Percentiles rank a stretch among this genome's conserved stretches.
These are phyloP conservation scores for Brachypodium distachyon DNA, from an alignment of 202 grass and related monocot genomes.

Conservation along the genomic window DNA sequence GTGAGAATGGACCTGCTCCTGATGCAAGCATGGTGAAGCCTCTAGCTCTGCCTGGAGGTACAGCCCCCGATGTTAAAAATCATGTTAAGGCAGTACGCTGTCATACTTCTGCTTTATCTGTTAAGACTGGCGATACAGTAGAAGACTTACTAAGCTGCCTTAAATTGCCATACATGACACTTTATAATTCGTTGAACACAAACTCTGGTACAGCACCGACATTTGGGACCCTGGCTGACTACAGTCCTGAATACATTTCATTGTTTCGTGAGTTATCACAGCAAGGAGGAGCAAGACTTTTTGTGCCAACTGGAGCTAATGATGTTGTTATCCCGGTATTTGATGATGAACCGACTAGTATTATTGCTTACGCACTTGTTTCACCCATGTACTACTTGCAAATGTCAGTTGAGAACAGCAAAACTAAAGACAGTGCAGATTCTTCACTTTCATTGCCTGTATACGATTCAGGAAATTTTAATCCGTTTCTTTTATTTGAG, in stretches of 20 bases:
- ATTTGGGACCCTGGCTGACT: constrained; percentile 58
- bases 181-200: constrained; percentile 64
- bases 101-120: constrained; percentile 31
- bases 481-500: constrained; percentile 60
- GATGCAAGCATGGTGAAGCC: constrained; percentile 41
- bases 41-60: constrained; percentile 23
- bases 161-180: constrained; percentile 60
- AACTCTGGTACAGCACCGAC: constrained; percentile 39
- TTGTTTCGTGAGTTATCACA: constrained; percentile 67
- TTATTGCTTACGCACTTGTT: constrained; percentile 87
- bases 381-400: constrained; percentile 67
- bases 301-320: constrained; percentile 69
- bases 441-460: constrained; percentile 41
- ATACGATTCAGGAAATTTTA: constrained; percentile 76
- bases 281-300: constrained; percentile 58
- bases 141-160: constrained; percentile 59
- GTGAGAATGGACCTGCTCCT: constrained; percentile 50
- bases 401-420: constrained; percentile 48
- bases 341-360: constrained; percentile 96
- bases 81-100: constrained; percentile 21
- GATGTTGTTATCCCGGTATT: constrained; percentile 79
- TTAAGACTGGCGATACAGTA: constrained; percentile 44
- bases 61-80: constrained; percentile 13
- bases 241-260: constrained; percentile 51
- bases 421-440: constrained; percentile 49